Base-by-base conservation (phyloP, 768 basidiomycete species). In the Hygrocybe coccinea region DNA sequence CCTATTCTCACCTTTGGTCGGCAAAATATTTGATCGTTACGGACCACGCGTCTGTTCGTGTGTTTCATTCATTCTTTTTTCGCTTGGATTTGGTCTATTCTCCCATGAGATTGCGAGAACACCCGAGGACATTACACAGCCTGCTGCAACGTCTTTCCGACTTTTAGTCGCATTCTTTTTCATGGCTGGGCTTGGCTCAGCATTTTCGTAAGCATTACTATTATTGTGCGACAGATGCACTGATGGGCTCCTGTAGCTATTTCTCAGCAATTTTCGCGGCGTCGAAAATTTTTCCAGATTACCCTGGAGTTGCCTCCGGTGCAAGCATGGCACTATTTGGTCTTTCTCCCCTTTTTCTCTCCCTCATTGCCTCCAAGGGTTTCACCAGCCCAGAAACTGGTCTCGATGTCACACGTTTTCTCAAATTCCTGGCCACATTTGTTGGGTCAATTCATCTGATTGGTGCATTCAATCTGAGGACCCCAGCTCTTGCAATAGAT, bases 201-300 rank as follows among this genome's bases (percentile, higher is more conserved):
- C 85, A 8, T 84, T 83, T 64, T 86, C 87, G 89, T 91, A 64
- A 53, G 88, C 74, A 35, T 21, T 25, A 22, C 19, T 33, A 17
- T 17, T 10, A 3, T 35, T 25, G n/a, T 35, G 19, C 5, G 33
- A 17, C 11, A 5, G 11, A 19, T 34, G 53, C n/a, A 46, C 22
- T 43, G 36, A 41, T 50, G 56, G 50, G 43, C 38, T 50, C 19
- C 17, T 43, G 14, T 54, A 77, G 77, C 24, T 89, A 84, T 60
- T 90, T 91, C 61, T 86, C 87, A 0, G 79, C 82, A 6, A 68
- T 91, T 12, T 91, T 92, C 66, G 78, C 87, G 9, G 88, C 89
- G 0, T 85, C 87, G 2, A 84, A 82, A 69, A 75, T 73, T 41
- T 91, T 91, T 58, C 84, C 87, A 6, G 64, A 72, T 4, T 80